These are phyloP conservation scores for Verticillium klebahnii DNA, from an alignment of 2,329 filamentous ascomycete genomes.

Conservation along the genomic window DNA sequence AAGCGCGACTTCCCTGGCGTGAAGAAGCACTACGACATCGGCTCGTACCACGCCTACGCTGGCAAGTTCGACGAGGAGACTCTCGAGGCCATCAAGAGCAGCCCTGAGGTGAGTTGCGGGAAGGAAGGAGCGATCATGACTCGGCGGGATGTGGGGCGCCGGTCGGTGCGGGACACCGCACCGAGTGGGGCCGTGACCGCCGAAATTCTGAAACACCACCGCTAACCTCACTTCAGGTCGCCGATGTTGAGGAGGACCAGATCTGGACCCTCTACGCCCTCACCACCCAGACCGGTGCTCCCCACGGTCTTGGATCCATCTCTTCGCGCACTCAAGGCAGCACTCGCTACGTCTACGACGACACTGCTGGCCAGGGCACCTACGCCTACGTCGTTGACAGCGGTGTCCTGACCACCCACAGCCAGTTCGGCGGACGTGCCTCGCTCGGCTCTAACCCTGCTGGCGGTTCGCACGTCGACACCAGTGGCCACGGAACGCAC, in stretches of 20 bases:
- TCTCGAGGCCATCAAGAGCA: conserved; percentile 31
- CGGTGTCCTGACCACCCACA: conserved; percentile 23
- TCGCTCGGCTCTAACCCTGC: conserved; percentile 15
- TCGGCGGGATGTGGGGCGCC: too few species aligned
- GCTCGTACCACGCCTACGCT: conserved; percentile 36
- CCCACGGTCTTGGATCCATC: conserved; percentile 41
- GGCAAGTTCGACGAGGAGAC: conserved; percentile 36
- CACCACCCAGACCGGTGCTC: conserved; percentile 26
- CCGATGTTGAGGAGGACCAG: conserved; percentile 6
- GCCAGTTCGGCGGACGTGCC: conserved; percentile 28
- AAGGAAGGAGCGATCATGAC: too few species aligned
- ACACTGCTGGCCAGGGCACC: conserved; percentile 26
- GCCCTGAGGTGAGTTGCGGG: conserved; percentile 30
- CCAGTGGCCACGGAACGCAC: conserved; percentile 42
- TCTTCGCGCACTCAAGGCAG: conserved; percentile 22
- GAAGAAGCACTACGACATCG: conserved; percentile 16
- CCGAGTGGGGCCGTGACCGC: too few species aligned
- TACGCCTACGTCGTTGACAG: conserved; percentile 38
- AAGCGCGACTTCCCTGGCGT: conserved; percentile 19
- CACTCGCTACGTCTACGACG: conserved; percentile 26
- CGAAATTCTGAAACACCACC: too few species aligned
- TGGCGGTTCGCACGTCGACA: conserved; percentile 24
- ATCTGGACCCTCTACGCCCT: conserved; percentile 6
- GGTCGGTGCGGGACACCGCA: too few species aligned
- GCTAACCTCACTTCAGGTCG: conserved; percentile 9